Conservation (phyloP, 1,284 basidiomycete genomes). For the Cyathus olla region DNA sequence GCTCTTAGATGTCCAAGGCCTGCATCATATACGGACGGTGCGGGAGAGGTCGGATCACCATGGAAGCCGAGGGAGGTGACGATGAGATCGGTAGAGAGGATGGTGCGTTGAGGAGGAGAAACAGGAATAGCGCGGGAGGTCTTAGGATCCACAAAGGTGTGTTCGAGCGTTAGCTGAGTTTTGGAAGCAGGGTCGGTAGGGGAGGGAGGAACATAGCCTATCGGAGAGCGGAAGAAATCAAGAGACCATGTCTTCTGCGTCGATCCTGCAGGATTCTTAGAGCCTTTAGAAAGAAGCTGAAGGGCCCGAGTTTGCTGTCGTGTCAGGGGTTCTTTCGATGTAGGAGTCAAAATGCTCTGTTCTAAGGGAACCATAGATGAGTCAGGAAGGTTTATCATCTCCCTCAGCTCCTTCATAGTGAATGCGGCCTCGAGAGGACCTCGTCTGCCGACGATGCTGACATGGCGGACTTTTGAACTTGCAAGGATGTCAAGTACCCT, state of each 20-base stretch:
- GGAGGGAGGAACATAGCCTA: conserved; percentile 50
- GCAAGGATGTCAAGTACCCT: conserved; percentile 80
- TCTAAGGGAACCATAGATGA: conserved; percentile 76
- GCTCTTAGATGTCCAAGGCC: conserved; percentile 66
- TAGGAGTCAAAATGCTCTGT: conserved; percentile 52
- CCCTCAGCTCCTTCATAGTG: conserved; percentile 94
- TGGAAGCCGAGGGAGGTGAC: conserved; percentile 92
- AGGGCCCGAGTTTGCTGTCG: conserved; percentile 78
- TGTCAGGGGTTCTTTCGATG: conserved; percentile 52
- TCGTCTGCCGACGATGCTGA: conserved; percentile 88
- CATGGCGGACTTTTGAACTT: conserved; percentile 75
- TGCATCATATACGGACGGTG: conserved; percentile 59
- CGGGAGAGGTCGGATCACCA: conserved; percentile 63
- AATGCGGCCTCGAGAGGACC: conserved; percentile 94
- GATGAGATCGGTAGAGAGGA: conserved; percentile 76
- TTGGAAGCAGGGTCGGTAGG: conserved; percentile 22
- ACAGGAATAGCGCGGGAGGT: conserved; percentile 69
- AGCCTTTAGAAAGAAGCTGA: conserved; percentile 78
- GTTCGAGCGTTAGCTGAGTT: conserved; percentile 62
- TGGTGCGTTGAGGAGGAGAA: conserved; percentile 57
- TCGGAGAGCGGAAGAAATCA: conserved; percentile 84
- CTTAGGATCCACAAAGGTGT: conserved; percentile 67
- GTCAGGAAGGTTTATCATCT: conserved; percentile 86
- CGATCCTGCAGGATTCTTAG: conserved; percentile 58
- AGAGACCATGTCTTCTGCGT: conserved; percentile 82